Evolutionary conservation across 106 monocot genomes (phyloP), one percentile per base, ranked within the genome.

Genomic region (Dendrobium officinale): DNA sequence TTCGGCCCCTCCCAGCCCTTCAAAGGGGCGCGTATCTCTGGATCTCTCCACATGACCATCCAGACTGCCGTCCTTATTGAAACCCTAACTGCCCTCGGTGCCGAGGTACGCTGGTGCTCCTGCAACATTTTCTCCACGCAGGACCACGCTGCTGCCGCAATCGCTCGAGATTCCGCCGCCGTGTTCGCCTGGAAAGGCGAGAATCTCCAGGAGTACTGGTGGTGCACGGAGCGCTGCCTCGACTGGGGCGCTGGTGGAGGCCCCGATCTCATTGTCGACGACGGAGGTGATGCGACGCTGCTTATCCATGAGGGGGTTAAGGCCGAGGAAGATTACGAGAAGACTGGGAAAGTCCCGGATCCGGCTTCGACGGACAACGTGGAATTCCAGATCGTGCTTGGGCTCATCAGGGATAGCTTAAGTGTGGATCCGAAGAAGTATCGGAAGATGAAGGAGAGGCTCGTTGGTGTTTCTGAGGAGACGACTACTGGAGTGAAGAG

Each of bases 21-120:
- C 84, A 86, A 86, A 78, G 89, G 89, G 5, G 92, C 89, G 18
- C 81, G 82, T 18, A 92, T 92, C 89, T 84, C 92, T 49, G 92
- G 92, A 37, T 92, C 89, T 75, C 89, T 92, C 77, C 92, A 92
- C 86, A 92, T 92, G 92, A 92, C 92, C 44, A 89, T 92, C 87
- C 92, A 92, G 85, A 92, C 92, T 67, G 92, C 92, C 79, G 92
- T 92, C 82, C 89, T 92, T 77, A 89, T 92, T 87, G 92, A 92
- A 74, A 89, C 92, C 84, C 92, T 92, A 55, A 92, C 92, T 29
- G 87, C 92, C 80, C 89, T 92, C 61, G 92, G 92, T 67, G 92
- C 92, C 61, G 87, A 89, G 84, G 92, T 92, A 33, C 87, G 92
- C 79, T 92, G 92, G 92, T 92, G 92, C 87, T 92, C 92, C 75